These are phyloP conservation scores for Hericium rajendrae DNA, from an alignment of 768 basidiomycete species.

Conservation along the genomic window DNA sequence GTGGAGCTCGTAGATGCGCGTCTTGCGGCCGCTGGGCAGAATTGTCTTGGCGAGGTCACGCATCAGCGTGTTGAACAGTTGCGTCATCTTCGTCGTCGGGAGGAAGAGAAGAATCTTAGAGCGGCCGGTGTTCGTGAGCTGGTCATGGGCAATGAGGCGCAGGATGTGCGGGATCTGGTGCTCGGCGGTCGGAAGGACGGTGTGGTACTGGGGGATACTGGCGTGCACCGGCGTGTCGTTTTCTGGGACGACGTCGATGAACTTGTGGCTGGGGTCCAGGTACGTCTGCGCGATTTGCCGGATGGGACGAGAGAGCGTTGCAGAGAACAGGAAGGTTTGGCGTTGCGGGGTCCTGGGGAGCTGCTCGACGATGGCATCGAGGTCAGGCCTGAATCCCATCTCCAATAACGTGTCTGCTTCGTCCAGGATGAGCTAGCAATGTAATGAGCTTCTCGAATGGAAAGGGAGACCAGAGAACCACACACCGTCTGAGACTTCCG, in stretches of 20 bases:
- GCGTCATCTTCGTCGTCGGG: slow-evolving; percentile 77
- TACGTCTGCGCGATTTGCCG: slow-evolving; percentile 56
- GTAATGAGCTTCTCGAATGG: slow-evolving; percentile 3
- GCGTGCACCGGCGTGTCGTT: slow-evolving; percentile 57
- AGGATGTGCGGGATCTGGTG: slow-evolving; percentile 75
- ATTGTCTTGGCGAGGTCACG: slow-evolving; percentile 32
- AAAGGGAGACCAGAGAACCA: slow-evolving; percentile 5
- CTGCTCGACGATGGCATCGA: slow-evolving; percentile 56
- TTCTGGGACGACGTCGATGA: slow-evolving; percentile 62
- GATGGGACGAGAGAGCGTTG: slow-evolving; percentile 69
- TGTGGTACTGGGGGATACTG: slow-evolving; percentile 77
- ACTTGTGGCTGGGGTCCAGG: slow-evolving; percentile 51
- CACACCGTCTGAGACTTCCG: slow-evolving; percentile 49
- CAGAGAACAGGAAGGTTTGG: slow-evolving; percentile 91
- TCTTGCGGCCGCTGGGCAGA: slow-evolving; percentile 42
- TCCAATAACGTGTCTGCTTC: slow-evolving; percentile 88
- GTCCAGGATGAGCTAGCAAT: slow-evolving; percentile 70
- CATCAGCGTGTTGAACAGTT: slow-evolving; percentile 60
- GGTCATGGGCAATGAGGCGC: slow-evolving; percentile 80
- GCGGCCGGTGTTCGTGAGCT: slow-evolving; percentile 51
- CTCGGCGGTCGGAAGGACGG: slow-evolving; percentile 51
- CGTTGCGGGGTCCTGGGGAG: slow-evolving; percentile 56
- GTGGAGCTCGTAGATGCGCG: slow-evolving; percentile 72
- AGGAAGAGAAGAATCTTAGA: slow-evolving; percentile 81
- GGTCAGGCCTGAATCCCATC: slow-evolving; percentile 86